Evolutionary conservation across 2,329 filamentous ascomycete genomes (phyloP).

Genomic region (Rachicladosporium sp.): DNA sequence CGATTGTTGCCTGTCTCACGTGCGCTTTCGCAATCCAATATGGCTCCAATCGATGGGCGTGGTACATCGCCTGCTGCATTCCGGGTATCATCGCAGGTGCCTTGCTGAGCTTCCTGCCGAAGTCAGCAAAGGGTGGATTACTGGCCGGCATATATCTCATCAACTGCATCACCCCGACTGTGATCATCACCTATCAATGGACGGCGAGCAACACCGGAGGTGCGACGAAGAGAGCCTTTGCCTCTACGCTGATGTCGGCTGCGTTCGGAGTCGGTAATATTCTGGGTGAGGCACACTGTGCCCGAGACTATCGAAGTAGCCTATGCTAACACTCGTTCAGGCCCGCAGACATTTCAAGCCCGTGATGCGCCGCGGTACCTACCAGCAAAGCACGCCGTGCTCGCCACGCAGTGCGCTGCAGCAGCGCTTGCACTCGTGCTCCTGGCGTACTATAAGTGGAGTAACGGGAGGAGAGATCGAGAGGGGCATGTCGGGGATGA

Average conservation of each 20-base stretch:
- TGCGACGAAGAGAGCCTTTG: conserved; percentile 57
- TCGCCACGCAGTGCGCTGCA: conserved; percentile 22
- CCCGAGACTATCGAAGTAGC: no score
- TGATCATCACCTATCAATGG: conserved; percentile 26
- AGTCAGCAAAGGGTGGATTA: conserved; percentile 30
- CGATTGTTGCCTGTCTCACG: conserved; percentile 26
- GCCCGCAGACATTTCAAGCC: conserved; percentile 27
- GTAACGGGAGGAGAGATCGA: conserved; percentile 23
- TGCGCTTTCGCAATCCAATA: not conserved
- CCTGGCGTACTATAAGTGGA: conserved; percentile 40
- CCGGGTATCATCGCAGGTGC: conserved; percentile 18
- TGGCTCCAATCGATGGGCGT: conserved; percentile 1
- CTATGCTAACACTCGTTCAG: no score
- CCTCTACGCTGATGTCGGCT: conserved; percentile 34
- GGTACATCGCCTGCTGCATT: conserved; percentile 6
- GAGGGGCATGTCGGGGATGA: conserved; percentile 8
- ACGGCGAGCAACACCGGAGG: conserved; percentile 49
- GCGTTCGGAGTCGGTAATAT: conserved; percentile 29
- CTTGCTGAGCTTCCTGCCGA: conserved; percentile 20
- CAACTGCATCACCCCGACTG: conserved; percentile 26
- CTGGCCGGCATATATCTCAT: conserved; percentile 28
- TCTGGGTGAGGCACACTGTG: conserved; percentile 16
- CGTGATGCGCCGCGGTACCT: conserved; percentile 26
- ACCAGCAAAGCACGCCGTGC: conserved; percentile 32
- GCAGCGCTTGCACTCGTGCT: conserved; percentile 31